Evolutionary conservation across 2,329 filamentous ascomycete genomes (phyloP), one percentile per base, ranked within the genome.

Genomic region (Zymoseptoria passerinii): DNA sequence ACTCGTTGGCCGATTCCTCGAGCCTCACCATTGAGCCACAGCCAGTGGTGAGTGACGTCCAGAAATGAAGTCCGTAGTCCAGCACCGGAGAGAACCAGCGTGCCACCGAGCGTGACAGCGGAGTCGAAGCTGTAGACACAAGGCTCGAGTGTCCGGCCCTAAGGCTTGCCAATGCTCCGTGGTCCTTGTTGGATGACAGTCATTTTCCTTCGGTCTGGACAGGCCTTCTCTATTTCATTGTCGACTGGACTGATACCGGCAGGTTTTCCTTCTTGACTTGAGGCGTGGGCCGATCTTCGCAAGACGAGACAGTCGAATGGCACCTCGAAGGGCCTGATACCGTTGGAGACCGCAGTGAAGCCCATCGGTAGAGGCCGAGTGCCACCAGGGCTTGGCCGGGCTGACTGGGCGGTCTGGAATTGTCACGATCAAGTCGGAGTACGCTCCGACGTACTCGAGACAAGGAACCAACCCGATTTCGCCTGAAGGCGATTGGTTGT

Each of bases 111-210:
- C 18, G n/a, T 13, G 7, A 44, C 53, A 8, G 53, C 55, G 10
- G 48, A 55, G 18, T 54, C 16, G 57, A 55, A 59, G 16, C n/a
- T 52, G 40, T 59, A 59, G 16, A 59, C 49, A 28, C 57, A 53
- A n/a, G 57, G 48, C 29, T 4, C n/a, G 16, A 59, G 29, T 18
- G 49, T 53, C 53, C 19, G 40, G 23, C 57, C 57, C 19, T 29
- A 19, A 59, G 53, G 56, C 52, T 50, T 48, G 18, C 53, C 53
- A 55, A 29, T 49, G 23, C 50, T 29, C 7, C 23, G 19, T 52
- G 48, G 29, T 16, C 28, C 18, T 28, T 8, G 57, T 56, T 8
- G 53, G 20, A n/a, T 35, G 53, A 3, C 49, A 59, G 28, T 28
- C 18, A 28, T 44, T 29, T 28, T 19, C 49, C 35, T 50, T 55